Percentiles rank a stretch among this genome's conserved stretches.
Conservation (phyloP, 1,284 basidiomycete species). For the Takashimella tepidaria region DNA sequence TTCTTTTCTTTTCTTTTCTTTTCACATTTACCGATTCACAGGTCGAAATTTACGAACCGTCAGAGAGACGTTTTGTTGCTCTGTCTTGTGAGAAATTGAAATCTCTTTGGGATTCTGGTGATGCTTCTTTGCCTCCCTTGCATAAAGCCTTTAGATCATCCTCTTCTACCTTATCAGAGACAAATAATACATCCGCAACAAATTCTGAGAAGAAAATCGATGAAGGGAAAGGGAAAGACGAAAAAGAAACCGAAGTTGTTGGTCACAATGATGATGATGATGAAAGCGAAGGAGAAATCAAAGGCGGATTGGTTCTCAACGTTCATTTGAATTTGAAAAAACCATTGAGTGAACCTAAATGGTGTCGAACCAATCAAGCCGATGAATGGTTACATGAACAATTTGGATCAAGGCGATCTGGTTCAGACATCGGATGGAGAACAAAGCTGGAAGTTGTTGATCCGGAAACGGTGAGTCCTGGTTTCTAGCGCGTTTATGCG, state of each 20-base stretch:
- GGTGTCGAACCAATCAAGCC: slow-evolving; percentile 89
- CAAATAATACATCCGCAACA: no score
- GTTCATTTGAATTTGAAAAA: slow-evolving; percentile 74
- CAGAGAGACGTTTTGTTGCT: slow-evolving; percentile 41
- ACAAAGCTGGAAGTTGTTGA: slow-evolving; percentile 86
- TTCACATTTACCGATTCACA: slow-evolving; percentile 12
- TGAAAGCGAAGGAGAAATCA: no score
- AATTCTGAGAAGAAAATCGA: no score
- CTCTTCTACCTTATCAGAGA: slow-evolving; percentile 1
- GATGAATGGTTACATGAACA: slow-evolving; percentile 84
- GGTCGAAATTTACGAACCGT: slow-evolving; percentile 43
- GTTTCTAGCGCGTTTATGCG: no score
- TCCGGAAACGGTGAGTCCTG: slow-evolving; percentile 77
- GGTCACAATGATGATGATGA: not conserved
- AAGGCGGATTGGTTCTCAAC: slow-evolving; percentile 38
- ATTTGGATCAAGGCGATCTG: slow-evolving; percentile 59
- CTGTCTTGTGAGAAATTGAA: slow-evolving; percentile 27
- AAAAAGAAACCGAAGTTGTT: no score
- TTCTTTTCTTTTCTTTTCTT: no score
- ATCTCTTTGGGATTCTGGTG: slow-evolving; percentile 21
- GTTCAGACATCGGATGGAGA: slow-evolving; percentile 72
- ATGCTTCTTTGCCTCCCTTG: slow-evolving; percentile 18
- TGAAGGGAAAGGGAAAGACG: no score
- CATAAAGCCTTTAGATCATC: slow-evolving; percentile 18
- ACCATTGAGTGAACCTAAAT: slow-evolving; percentile 87